Percentiles rank a stretch among this genome's conserved stretches.
These are phyloP conservation scores for Verbena officinalis DNA, from an alignment of 257 asterid genomes.

Conservation along the genomic window DNA sequence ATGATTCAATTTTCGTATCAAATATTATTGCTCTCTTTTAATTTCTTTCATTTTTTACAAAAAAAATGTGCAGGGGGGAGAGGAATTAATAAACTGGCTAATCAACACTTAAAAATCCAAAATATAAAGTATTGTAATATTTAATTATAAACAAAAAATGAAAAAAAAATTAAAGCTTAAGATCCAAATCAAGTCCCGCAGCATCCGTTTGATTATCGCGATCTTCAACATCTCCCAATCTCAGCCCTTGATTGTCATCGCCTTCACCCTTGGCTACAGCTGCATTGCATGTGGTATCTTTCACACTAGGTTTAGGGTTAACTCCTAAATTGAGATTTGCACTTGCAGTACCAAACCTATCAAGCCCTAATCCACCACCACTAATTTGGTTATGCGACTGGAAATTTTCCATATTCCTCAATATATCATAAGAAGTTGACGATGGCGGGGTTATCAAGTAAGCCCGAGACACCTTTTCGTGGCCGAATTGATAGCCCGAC, in stretches of 20 bases:
- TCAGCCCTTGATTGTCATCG: conserved; percentile 18
- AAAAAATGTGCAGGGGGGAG: neutral
- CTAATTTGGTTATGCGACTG: conserved; percentile 4
- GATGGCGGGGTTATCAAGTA: conserved; percentile 34
- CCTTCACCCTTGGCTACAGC: conserved; percentile 22
- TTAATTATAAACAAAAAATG: neutral
- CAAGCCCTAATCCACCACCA: conserved; percentile 29
- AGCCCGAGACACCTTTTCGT: conserved; percentile 31
- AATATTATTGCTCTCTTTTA: too few relatives aligned
- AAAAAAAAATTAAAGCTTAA: conserved; percentile 36
- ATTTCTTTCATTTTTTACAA: neutral
- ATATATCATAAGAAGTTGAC: conserved; percentile 26
- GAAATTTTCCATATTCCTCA: conserved; percentile 24
- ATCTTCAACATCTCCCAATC: conserved; percentile 17
- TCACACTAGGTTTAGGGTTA: conserved; percentile 18
- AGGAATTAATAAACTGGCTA: neutral
- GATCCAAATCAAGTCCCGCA: conserved; percentile 53
- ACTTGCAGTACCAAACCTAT: conserved; percentile 27
- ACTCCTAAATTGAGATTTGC: conserved; percentile 31
- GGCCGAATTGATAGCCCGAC: conserved; percentile 25
- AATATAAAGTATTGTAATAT: neutral
- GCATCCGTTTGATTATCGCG: conserved; percentile 30
- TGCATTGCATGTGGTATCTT: neutral
- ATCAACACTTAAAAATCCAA: conserved; percentile 21
- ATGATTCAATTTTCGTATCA: neutral